phyloP scores from a whole-genome alignment of 768 basidiomycete species.

The Phlebiopsis flavidoalba region DNA sequence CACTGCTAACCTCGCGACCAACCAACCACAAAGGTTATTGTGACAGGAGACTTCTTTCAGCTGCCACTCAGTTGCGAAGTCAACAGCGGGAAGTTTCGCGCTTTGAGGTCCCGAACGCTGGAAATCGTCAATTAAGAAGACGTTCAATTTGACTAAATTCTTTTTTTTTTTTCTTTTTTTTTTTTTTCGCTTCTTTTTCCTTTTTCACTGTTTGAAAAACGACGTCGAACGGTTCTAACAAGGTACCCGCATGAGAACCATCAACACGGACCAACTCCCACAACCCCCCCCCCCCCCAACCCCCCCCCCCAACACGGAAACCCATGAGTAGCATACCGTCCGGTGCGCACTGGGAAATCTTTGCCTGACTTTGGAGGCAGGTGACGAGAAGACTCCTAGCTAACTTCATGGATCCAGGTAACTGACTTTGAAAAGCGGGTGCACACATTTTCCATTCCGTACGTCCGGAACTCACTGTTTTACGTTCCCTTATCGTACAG shows the following conservation, averaged over 20 bases:
- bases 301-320: slow-evolving; percentile 52
- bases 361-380: neutral
- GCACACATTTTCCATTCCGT: too few relatives aligned
- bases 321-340: slow-evolving; percentile 38
- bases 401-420: slow-evolving; percentile 15
- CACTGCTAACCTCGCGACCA: too few relatives aligned
- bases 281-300: too few relatives aligned
- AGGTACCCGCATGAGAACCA: slow-evolving; percentile 52
- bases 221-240: slow-evolving; percentile 89
- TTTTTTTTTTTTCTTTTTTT: slow-evolving; percentile 45
- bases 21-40: slow-evolving; percentile 33
- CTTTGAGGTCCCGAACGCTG: slow-evolving; percentile 77
- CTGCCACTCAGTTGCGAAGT: slow-evolving; percentile 72
- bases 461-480: too few relatives aligned
- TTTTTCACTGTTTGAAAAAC: too few relatives aligned
- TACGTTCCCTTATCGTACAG: slow-evolving; percentile 34
- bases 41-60: slow-evolving; percentile 91
- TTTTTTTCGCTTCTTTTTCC: too few relatives aligned
- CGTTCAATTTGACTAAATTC: slow-evolving; percentile 57
- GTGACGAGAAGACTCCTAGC: slow-evolving; percentile 9
- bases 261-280: slow-evolving; percentile 59
- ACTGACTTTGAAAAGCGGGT: slow-evolving; percentile 37
- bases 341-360: slow-evolving; percentile 15
- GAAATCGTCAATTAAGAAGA: slow-evolving; percentile 60
- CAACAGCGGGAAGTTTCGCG: slow-evolving; percentile 44